Base-by-base conservation (phyloP, 306 rosid genomes). In the Cicer chorassanicum region DNA sequence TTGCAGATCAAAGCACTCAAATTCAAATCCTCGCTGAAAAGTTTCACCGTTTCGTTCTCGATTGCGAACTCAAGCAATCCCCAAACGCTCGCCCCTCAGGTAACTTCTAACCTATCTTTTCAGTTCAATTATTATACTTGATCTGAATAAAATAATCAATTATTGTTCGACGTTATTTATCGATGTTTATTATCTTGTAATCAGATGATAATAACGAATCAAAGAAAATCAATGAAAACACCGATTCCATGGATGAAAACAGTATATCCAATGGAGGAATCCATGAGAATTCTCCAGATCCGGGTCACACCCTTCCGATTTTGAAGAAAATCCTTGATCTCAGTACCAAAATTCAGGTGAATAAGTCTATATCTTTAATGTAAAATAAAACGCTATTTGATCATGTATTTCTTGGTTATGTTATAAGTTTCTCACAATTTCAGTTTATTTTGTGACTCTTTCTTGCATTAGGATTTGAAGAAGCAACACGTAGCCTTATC, bases 251-350 rank as follows among this genome's bases (percentile, higher is more conserved):
- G 42, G 90, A 84, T 68, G 90, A 83, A 48, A 79, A 76, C 74
- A 78, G 80, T 19, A 43, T 74, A 62, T 86, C 88, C 6, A 83
- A 74, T 49, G 98, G 70, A 65, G 98, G 70, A 65, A 71, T 78
- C 50, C 90, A 86, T 78, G 89, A 88, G 70, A 68, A 67, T 72
- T 82, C 93, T 39, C 81, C 91, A 4, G 87, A 85, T 80, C 83
- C 76, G 49, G 92, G 80, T 18, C 93, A 85, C 21, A 84, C 93
- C 6, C 96, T 92, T 75, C 99, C 98, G 9, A 90, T 95, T 59
- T 70, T 90, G 72, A 89, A 86, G 84, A 94, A 90, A 76, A 84
- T 94, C 46, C 63, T 85, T 69, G 80, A 84, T 65, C 79, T 92
- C 67, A 84, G 93, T 82, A 21, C 85, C 76, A 84, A 81, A 82